Evolutionary conservation across 441 rosid species (phyloP), one percentile per base, ranked within the genome.

Genomic region (Rhodomyrtus psidioides): DNA sequence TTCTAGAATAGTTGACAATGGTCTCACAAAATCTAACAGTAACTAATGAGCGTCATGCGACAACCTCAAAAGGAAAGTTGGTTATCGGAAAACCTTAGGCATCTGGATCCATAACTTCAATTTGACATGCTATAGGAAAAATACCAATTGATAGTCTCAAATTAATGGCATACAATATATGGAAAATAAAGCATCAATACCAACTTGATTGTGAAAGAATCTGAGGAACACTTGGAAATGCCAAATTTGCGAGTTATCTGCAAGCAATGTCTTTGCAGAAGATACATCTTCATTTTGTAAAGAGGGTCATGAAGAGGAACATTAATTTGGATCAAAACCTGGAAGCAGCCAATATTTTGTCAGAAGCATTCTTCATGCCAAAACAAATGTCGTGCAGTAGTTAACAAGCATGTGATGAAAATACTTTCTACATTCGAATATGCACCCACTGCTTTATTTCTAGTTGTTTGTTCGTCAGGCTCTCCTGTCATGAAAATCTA

Each of bases 171-270:
- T 60, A 62, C 82, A 24, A 28, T 46, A 27, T 65, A 27, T 58
- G 85, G 54, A 84, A 65, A 87, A 81, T 59, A 65, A 83, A 87
- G 89, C 53, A 86, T 55, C 30, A 83, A 83, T 85, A 92, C 98
- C 89, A 82, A 97, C 98, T 93, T 97, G 89, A 97, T 93, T 86
- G 86, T 85, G 91, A 94, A 97, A 85, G 90, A 85, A 89, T 91
- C 89, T 86, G 85, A 84, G 24, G 92, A 90, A 82, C 90, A 86
- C 62, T 89, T 90, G 81, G 89, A 90, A 84, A 85, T 92, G 85
- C 85, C 90, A 75, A 87, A 89, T 88, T 91, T 91, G 89, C 88
- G 85, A 55, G 55, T 85, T 86, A 86, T 76, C 60, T 91, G 94
- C 49, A 89, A 85, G 86, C 59, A 88, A 88, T 93, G 92, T 84